These are phyloP conservation scores for Metschnikowia sp. DNA, from an alignment of 805 yeast species.

Conservation along the genomic window DNA sequence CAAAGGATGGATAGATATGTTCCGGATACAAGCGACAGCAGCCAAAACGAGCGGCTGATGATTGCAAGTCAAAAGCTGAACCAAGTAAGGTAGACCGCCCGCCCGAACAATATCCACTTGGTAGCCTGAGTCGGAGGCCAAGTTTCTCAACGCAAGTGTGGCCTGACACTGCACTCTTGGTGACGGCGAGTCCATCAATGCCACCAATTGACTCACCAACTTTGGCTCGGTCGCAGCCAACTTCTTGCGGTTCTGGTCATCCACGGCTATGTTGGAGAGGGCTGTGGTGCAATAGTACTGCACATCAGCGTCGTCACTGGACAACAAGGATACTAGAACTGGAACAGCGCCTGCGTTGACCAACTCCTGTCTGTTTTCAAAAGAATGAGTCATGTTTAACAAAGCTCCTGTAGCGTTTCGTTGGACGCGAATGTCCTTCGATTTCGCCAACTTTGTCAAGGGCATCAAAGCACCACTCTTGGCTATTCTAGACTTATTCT, in stretches of 20 bases:
- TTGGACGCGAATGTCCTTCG: slow-evolving; percentile 93
- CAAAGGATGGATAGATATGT: slow-evolving; percentile 92
- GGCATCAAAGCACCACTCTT: slow-evolving; percentile 95
- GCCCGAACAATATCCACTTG: slow-evolving; percentile 94
- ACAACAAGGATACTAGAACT: slow-evolving; percentile 80
- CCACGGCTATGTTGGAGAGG: slow-evolving; percentile 94
- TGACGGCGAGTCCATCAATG: slow-evolving; percentile 86
- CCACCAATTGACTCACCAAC: slow-evolving; percentile 81
- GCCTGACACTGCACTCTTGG: slow-evolving; percentile 99
- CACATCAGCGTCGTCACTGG: slow-evolving; percentile 90
- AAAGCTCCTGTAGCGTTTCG: slow-evolving; percentile 98
- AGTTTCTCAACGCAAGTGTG: slow-evolving; percentile 88
- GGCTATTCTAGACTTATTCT: slow-evolving; percentile 93
- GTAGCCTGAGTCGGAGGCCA: slow-evolving; percentile 94
- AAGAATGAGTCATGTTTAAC: slow-evolving; percentile 96
- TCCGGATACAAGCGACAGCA: slow-evolving; percentile 97
- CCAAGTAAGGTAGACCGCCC: slow-evolving; percentile 91
- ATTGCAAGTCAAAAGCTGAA: slow-evolving; percentile 80
- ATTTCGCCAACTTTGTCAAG: slow-evolving; percentile 88
- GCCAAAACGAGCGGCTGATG: slow-evolving; percentile 93
- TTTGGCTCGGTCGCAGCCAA: slow-evolving; percentile 90
- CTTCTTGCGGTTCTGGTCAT: slow-evolving; percentile 83
- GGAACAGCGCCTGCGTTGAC: slow-evolving; percentile 99
- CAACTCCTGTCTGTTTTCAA: slow-evolving; percentile 91
- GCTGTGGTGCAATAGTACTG: slow-evolving; percentile 99